Percentiles rank a stretch among this genome's conserved stretches.
These are phyloP conservation scores for Trichoderma sp. DNA, from an alignment of 2,329 filamentous ascomycete species.

Conservation along the genomic window DNA sequence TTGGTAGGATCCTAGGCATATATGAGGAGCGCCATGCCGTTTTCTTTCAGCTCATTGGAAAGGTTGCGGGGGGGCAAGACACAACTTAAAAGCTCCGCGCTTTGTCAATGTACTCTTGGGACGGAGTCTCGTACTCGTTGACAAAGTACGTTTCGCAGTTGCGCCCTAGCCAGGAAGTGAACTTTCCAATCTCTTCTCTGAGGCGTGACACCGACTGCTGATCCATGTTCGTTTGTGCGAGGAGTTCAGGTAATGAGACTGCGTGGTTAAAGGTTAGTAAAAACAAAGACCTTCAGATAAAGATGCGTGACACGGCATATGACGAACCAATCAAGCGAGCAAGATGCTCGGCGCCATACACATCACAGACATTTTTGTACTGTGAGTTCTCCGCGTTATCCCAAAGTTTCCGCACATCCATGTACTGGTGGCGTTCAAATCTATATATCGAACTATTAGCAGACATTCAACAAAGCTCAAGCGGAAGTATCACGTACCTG, in stretches of 20 bases:
- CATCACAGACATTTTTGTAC: conserved; percentile 72
- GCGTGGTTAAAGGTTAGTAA: conserved; percentile 19
- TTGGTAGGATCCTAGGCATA: not conserved
- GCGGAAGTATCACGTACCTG: conserved; percentile 46
- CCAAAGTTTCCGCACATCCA: conserved; percentile 72
- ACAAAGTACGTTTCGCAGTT: conserved; percentile 78
- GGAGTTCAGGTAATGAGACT: conserved; percentile 90
- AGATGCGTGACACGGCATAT: not conserved
- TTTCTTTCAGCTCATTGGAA: not conserved
- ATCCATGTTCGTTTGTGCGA: conserved; percentile 98
- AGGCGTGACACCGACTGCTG: conserved; percentile 84
- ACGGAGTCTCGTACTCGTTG: conserved; percentile 71
- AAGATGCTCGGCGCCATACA: conserved; percentile 92
- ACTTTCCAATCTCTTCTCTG: conserved; percentile 83
- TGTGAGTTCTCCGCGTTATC: conserved; percentile 62
- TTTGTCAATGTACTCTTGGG: conserved; percentile 71
- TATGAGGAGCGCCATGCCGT: not conserved
- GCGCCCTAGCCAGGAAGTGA: conserved; percentile 81
- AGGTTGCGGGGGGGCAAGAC: not conserved
- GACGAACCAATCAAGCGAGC: conserved; percentile 80
- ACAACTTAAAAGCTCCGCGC: conserved; percentile 50
- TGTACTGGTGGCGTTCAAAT: conserved; percentile 88
- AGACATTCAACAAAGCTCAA: not conserved
- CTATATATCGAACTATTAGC: conserved; percentile 46
- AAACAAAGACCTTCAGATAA: not conserved